A percentile compares a stretch with the other conserved stretches of the same genome.
phyloP scores from a whole-genome alignment of 306 rosid species.

The Prosopis cineraria region DNA sequence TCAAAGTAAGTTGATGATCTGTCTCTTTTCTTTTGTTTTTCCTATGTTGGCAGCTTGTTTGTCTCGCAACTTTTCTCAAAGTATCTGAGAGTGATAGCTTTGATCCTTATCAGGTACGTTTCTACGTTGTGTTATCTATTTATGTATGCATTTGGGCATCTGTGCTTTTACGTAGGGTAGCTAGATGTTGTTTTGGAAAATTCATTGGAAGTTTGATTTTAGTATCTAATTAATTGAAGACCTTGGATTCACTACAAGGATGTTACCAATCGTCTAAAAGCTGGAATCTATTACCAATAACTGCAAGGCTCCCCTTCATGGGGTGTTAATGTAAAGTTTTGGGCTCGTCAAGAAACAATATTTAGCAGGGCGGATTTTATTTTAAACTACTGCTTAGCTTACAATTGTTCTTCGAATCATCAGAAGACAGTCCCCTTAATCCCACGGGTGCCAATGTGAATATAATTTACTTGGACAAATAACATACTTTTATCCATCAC shows the following conservation, averaged over 20 bases:
- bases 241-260: not conserved
- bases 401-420: constrained; percentile 1
- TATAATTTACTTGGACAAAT: constrained; percentile 5
- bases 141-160: not conserved
- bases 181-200: not conserved
- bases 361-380: not conserved
- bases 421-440: not conserved
- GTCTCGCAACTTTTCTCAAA: constrained; percentile 94
- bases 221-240: not conserved
- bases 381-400: not conserved
- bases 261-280: not conserved
- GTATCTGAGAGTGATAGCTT: constrained; percentile 93
- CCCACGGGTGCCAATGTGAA: not conserved
- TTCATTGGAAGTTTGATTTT: not conserved
- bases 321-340: not conserved
- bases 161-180: not conserved
- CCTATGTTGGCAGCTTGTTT: constrained; percentile 76
- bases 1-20: constrained; percentile 12
- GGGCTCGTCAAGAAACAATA: not conserved
- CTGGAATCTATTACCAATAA: constrained; percentile 5
- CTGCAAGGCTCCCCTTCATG: not conserved
- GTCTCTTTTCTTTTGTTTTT: not conserved
- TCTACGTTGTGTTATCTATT: constrained; percentile 4
- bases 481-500: not conserved
- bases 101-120: constrained; percentile 91